Percentiles rank a stretch among this genome's conserved stretches.
Evolutionary conservation across 1,284 basidiomycete species (phyloP).

Genomic region (Cerrena zonata): DNA sequence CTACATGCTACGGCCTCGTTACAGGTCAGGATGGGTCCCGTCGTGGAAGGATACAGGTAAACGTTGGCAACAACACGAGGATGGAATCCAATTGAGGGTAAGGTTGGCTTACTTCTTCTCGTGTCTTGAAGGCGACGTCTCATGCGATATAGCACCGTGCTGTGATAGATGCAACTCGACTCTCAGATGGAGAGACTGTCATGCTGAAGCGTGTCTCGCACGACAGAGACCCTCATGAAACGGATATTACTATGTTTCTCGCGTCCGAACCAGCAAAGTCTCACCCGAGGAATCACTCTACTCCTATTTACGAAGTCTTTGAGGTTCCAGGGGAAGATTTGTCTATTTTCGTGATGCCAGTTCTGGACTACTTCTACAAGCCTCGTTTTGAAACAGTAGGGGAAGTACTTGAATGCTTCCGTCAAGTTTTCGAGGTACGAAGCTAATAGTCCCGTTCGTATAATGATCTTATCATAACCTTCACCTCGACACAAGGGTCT

Average conservation of each 20-base stretch:
- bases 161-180: slow-evolving; percentile 22
- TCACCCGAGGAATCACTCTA: slow-evolving; percentile 5
- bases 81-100: too few relatives aligned
- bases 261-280: neutral
- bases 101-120: too few relatives aligned
- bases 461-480: slow-evolving; percentile 27
- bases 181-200: slow-evolving; percentile 20
- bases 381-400: slow-evolving; percentile 5
- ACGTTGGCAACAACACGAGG: too few relatives aligned
- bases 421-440: slow-evolving; percentile 8
- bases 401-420: too few relatives aligned
- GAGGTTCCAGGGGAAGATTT: neutral
- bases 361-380: neutral
- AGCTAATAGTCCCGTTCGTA: too few relatives aligned
- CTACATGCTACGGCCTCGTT: slow-evolving; percentile 16
- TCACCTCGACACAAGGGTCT: slow-evolving; percentile 32
- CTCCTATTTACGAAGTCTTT: slow-evolving; percentile 2
- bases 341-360: slow-evolving; percentile 4
- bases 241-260: slow-evolving; percentile 8
- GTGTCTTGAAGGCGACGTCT: too few relatives aligned
- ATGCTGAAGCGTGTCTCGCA: slow-evolving; percentile 18
- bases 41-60: slow-evolving; percentile 13
- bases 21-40: slow-evolving; percentile 15
- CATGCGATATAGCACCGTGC: too few relatives aligned
- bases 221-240: slow-evolving; percentile 11